Percentiles rank a stretch among this genome's conserved stretches.
Evolutionary conservation across 495 filamentous ascomycete genomes (phyloP).

Genomic region (Oidiodendron maius): DNA sequence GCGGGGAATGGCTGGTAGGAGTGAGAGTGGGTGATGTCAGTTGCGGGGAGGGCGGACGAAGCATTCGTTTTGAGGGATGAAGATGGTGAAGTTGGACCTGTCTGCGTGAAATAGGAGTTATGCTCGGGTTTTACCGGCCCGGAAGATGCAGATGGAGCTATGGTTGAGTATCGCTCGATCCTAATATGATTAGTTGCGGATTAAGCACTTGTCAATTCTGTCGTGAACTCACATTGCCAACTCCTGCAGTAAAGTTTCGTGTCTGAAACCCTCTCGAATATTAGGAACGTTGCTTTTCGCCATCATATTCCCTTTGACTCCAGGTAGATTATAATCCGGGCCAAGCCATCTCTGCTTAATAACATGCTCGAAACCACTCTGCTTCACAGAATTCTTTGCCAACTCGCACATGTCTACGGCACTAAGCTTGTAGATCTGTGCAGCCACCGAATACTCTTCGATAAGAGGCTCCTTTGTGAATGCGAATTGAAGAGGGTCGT

Average conservation of each 20-base stretch:
- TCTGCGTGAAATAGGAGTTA: constrained; percentile 6
- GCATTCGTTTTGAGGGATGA: constrained; percentile 17
- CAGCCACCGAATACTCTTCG: constrained; percentile 95
- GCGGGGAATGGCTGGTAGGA: constrained; percentile 23
- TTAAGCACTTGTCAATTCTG: constrained; percentile 18
- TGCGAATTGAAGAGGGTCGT: constrained; percentile 95
- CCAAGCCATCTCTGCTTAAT: constrained; percentile 92
- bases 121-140: constrained; percentile 19
- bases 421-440: constrained; percentile 96
- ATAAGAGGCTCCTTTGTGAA: constrained; percentile 98
- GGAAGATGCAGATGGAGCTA: constrained; percentile 13
- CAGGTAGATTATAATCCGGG: constrained; percentile 61
- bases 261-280: constrained; percentile 79
- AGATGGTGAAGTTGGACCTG: constrained; percentile 11
- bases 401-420: constrained; percentile 98
- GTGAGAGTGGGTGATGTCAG: neutral
- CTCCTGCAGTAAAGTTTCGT: constrained; percentile 79
- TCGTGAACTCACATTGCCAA: constrained; percentile 60
- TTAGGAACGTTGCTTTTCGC: constrained; percentile 95
- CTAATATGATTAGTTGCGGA: too few species aligned
- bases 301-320: constrained; percentile 78
- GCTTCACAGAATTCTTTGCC: constrained; percentile 88
- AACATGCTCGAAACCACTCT: constrained; percentile 86
- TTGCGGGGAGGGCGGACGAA: constrained; percentile 1
- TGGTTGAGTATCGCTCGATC: constrained; percentile 42